Base-by-base conservation (phyloP, 345 rosid genomes). In the Aegle marmelos region DNA sequence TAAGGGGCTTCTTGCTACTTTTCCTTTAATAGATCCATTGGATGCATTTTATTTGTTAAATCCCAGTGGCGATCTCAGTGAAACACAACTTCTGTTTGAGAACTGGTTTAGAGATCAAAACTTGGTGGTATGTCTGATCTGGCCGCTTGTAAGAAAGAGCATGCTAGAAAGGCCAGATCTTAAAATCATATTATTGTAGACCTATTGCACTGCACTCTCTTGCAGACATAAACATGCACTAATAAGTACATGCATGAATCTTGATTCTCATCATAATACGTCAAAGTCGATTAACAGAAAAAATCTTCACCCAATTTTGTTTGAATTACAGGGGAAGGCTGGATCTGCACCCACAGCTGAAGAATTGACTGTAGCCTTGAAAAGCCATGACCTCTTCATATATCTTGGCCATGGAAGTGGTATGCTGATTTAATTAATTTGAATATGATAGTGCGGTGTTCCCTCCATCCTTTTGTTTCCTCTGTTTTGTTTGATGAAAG, bases 401-500 rank as follows among this genome's bases (percentile, higher is more conserved):
- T 96, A 96, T 82, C 88, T 94, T 41, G 98, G 97, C 79, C 99
- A 96, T 80, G 98, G 98, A 84, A 91, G 97, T 81, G 97, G 99
- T 96, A 93, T 71, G 89, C 73, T 70, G 22, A 33, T 33, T 73
- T 62, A n/a, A 30, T 77, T 14, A 7, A 41, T 31, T 72, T 70
- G 27, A 39, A 22, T 25, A 31, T 33, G n/a, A 68, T 5, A 76
- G 16, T 61, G 59, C 16, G 50, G 31, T 67, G 19, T 66, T 34
- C 31, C 22, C 19, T 50, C 36, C 7, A 24, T 68, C 65, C 24
- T 68, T 58, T 66, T 58, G 48, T 13, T 37, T 1, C 59, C 30
- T 24, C 27, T 63, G 28, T 37, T 84, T 69, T 28, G 9, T 37
- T 11, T 73, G n/a, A 36, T 48, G n/a, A 68, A 77, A 60, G 28